A percentile compares a stretch with the other conserved stretches of the same genome.
Evolutionary conservation across 148 eudicot genomes (phyloP).

Genomic region (Rhododendron mucronatum): DNA sequence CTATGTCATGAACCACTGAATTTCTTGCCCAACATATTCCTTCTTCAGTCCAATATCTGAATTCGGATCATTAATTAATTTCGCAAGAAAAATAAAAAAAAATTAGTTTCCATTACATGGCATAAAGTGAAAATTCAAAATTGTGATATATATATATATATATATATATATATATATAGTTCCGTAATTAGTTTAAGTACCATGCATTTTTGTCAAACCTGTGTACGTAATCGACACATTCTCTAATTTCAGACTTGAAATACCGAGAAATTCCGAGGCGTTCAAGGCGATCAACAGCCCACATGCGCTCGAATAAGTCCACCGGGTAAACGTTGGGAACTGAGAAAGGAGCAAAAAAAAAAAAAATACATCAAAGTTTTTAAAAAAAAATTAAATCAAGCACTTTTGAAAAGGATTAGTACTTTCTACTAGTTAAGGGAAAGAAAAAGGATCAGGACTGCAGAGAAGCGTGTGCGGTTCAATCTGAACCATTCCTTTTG

Average conservation of each 20-base stretch:
- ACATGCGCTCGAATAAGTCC: slow-evolving; percentile 59
- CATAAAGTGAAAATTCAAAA: neutral
- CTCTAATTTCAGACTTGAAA: slow-evolving; percentile 42
- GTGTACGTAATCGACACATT: slow-evolving; percentile 41
- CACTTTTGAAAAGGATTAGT: neutral
- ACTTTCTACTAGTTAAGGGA: neutral
- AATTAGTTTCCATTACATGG: neutral
- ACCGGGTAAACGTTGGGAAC: slow-evolving; percentile 67
- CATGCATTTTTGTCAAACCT: slow-evolving; percentile 20
- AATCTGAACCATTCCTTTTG: too few species aligned
- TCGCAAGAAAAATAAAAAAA: neutral
- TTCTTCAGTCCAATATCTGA: slow-evolving; percentile 66
- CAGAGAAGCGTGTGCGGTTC: too few species aligned
- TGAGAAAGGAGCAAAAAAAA: neutral
- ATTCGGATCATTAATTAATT: neutral
- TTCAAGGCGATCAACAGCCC: slow-evolving; percentile 58
- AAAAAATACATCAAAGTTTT: neutral
- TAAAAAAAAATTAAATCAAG: neutral
- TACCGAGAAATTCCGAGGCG: slow-evolving; percentile 67
- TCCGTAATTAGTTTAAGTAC: neutral
- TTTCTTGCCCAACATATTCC: slow-evolving; percentile 90
- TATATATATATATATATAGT: too few species aligned
- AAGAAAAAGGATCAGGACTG: neutral
- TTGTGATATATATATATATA: too few species aligned
- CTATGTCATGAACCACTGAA: slow-evolving; percentile 63